Base-by-base conservation (phyloP, 1,284 basidiomycete genomes). In the Malassezia japonica region DNA sequence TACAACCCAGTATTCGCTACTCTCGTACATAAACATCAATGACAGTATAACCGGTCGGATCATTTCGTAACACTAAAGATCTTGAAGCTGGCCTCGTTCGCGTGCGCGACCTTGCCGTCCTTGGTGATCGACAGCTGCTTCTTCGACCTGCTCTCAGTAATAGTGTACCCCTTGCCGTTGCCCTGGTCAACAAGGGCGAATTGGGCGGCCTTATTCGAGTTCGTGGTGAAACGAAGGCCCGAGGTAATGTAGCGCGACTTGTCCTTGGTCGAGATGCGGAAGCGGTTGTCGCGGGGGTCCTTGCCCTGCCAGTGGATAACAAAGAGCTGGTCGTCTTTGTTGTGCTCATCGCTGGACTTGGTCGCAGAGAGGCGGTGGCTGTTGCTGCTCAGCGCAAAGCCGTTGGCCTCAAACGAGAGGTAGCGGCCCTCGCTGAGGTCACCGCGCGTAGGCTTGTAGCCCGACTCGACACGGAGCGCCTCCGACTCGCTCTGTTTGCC, bases 381-480 rank as follows among this genome's bases (percentile, higher is more conserved):
- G 2, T 38, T 35, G 29, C 33, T 25, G 27, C 35, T 43, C 9
- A 67, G 56, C 15, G 64, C 65, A 8, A 42, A 15, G 16, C 49
- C 41, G 27, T 37, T 24, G 1, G 50, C 40, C 39, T 67, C 65
- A 34, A 67, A 59, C 23, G 51, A 50, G 10, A 55, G 57, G 46
- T 41, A 67, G 16, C 62, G 65, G 18, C 65, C 65, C 50, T 67
- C 65, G 33, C 60, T 60, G 9, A 59, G 54, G 12, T 48, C 52
- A 12, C 65, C 65, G 13, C 64, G 57, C 4, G 63, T 39, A 4
- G 29, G 55, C 52, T 67, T 62, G 50, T 57, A 64, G 7, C 61
- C 64, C 23, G 25, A 16, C 41, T 62, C 65, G 13, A 61, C 56
- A 15, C 48, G 48, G 3, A 50, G 43, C 4, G 42, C 44, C 24